These are phyloP conservation scores for Ilyonectria sp. DNA, from an alignment of 2,329 filamentous ascomycete species.

Conservation along the genomic window DNA sequence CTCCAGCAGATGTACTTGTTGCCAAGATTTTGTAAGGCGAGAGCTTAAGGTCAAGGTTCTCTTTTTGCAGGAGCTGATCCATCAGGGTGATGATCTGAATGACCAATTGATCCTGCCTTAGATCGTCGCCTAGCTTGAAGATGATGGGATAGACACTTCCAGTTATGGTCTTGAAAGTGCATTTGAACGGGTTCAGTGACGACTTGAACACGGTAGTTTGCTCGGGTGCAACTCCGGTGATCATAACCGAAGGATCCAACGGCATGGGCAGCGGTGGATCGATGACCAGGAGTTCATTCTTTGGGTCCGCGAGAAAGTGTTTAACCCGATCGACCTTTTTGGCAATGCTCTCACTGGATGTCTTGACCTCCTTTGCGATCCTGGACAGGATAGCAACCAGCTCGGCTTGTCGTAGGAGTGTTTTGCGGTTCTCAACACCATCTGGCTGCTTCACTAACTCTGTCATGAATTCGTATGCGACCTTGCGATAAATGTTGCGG, in stretches of 20 bases:
- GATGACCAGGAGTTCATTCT: slow-evolving; percentile 88
- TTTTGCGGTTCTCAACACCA: slow-evolving; percentile 81
- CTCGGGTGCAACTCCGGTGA: slow-evolving; percentile 85
- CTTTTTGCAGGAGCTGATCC: slow-evolving; percentile 95
- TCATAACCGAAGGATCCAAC: slow-evolving; percentile 85
- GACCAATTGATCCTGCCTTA: slow-evolving; percentile 96
- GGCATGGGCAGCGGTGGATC: slow-evolving; percentile 91
- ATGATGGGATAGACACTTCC: slow-evolving; percentile 90
- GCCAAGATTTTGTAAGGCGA: slow-evolving; percentile 97
- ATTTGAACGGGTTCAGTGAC: slow-evolving; percentile 89
- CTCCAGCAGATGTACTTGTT: slow-evolving; percentile 89
- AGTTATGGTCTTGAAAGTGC: slow-evolving; percentile 87
- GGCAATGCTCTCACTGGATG: slow-evolving; percentile 81
- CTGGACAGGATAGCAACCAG: slow-evolving; percentile 89
- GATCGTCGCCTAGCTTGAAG: slow-evolving; percentile 97
- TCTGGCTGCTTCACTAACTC: slow-evolving; percentile 81
- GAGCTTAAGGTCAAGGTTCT: slow-evolving; percentile 95
- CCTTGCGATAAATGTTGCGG: slow-evolving; percentile 89
- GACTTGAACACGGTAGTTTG: slow-evolving; percentile 97
- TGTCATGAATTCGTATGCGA: slow-evolving; percentile 96
- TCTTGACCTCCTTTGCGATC: slow-evolving; percentile 90
- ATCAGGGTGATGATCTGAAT: slow-evolving; percentile 98
- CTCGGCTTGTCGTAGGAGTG: slow-evolving; percentile 88
- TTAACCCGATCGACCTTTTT: slow-evolving; percentile 90
- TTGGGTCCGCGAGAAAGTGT: slow-evolving; percentile 86